phyloP scores from a whole-genome alignment of 768 basidiomycete species.

The Naganishia antarctica region DNA sequence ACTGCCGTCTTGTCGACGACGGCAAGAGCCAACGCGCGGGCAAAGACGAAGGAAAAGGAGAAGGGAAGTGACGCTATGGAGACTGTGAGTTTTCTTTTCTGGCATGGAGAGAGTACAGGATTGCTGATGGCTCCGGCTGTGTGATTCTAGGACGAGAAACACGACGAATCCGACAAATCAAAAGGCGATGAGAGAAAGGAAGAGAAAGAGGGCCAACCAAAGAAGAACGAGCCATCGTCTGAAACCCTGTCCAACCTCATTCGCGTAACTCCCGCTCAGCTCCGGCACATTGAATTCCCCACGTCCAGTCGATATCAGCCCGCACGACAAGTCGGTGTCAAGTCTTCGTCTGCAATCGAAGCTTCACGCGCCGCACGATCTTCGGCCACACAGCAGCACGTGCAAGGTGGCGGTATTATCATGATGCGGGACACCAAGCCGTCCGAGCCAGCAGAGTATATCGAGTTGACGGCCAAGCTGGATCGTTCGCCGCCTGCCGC shows the following conservation, averaged over 20 bases:
- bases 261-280: constrained; percentile 83
- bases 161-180: constrained; percentile 51
- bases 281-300: constrained; percentile 78
- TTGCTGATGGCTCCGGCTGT: no score
- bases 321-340: constrained; percentile 65
- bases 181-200: constrained; percentile 54
- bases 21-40: constrained; percentile 90
- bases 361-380: constrained; percentile 5
- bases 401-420: constrained; percentile 78
- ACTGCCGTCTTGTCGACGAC: constrained; percentile 95
- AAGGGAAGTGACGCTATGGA: constrained; percentile 87
- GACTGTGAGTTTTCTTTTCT: constrained; percentile 56
- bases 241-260: constrained; percentile 81
- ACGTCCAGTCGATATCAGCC: constrained; percentile 72
- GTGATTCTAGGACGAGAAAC: constrained; percentile 62
- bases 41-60: constrained; percentile 63
- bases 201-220: constrained; percentile 55
- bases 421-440: constrained; percentile 71
- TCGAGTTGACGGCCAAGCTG: constrained; percentile 54
- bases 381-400: constrained; percentile 21
- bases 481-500: constrained; percentile 45
- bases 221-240: constrained; percentile 63
- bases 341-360: constrained; percentile 34
- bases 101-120: background rate
- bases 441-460: constrained; percentile 67